Base-by-base conservation (phyloP, 176 grass and related monocot genomes). In the Carex scoparia region DNA sequence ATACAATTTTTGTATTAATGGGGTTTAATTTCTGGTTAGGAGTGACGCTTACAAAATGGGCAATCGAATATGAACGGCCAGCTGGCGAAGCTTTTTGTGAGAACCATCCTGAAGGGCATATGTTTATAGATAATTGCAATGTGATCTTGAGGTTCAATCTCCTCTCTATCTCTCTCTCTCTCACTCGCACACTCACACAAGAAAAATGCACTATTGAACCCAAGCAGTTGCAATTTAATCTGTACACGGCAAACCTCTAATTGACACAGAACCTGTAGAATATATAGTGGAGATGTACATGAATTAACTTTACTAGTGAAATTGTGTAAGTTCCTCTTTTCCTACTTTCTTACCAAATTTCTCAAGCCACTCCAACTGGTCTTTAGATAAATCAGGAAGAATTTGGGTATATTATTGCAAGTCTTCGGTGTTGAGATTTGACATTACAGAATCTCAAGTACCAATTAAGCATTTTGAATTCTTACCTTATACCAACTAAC, bases 81-180 rank as follows among this genome's bases (percentile, higher is more conserved):
- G 96, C 96, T 82, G 96, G 93, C 54, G 96, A 95, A 90, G 96
- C 96, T 64, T 95, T 99, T 91, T 82, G 85, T 40, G 65, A 94
- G 82, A 99, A 99, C 81, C 96, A 99, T 92, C 96, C 90, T 28
- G 93, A 99, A 88, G 91, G 89, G 83, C 86, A 57, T 37, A 87
- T 99, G 86, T 99, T 95, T 86, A 80, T 99, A 56, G 90, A 99
- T 89, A 99, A 99, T 79, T 99, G 96, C 90, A 99, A 95, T 80
- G 96, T 99, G 72, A 95, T 99, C 88, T 85, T 99, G 79, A 99
- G 94, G 96, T 95, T 84, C 61, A 80, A 84, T 67, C 58, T 54
- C 54, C 53, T 80, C 77, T 61, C 46, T 33, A 51, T 61, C 49
- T 54, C 27, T 72, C 37, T 28, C 58, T 44, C 68, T 10, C 15